phyloP scores from a whole-genome alignment of 148 eudicot species.

The Camellia lanceoleosa region DNA sequence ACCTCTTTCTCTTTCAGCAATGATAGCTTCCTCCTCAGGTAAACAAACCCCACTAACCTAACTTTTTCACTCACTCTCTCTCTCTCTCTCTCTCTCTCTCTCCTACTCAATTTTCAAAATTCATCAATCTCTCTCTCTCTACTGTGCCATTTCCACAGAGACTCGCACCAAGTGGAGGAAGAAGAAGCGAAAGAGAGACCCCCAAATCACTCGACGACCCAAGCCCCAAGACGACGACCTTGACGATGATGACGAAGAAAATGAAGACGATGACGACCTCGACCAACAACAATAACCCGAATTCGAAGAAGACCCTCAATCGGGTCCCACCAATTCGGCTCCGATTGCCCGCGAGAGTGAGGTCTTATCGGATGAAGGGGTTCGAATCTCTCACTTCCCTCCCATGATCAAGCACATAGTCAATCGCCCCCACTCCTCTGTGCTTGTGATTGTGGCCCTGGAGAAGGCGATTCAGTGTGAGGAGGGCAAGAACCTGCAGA shows the following conservation, averaged over 20 bases:
- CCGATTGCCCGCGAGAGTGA: conserved; percentile 35
- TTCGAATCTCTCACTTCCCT: conserved; percentile 63
- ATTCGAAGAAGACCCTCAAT: conserved; percentile 46
- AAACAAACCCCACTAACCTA: conserved; percentile 1
- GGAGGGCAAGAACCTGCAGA: conserved; percentile 30
- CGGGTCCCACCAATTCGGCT: conserved; percentile 16
- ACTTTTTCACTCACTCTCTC: background rate
- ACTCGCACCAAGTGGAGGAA: conserved; percentile 69
- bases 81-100: background rate
- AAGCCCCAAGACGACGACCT: conserved; percentile 41
- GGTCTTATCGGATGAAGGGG: conserved; percentile 43
- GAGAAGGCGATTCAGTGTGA: conserved; percentile 48
- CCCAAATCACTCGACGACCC: conserved; percentile 44
- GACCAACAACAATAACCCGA: conserved; percentile 26
- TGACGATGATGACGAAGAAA: conserved; percentile 41
- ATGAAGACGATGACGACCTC: conserved; percentile 43
- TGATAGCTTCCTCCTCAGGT: conserved; percentile 90
- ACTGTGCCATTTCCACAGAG: conserved; percentile 32
- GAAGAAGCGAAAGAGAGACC: conserved; percentile 41
- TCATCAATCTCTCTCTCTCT: too few relatives aligned
- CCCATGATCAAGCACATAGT: conserved; percentile 46
- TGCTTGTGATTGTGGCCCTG: conserved; percentile 39
- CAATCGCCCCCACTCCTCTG: conserved; percentile 53
- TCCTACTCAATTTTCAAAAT: background rate
- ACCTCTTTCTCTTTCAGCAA: conserved; percentile 23